Evolutionary conservation across 176 grass and related monocot species (phyloP).

Genomic region (Eremochloa ophiuroides): DNA sequence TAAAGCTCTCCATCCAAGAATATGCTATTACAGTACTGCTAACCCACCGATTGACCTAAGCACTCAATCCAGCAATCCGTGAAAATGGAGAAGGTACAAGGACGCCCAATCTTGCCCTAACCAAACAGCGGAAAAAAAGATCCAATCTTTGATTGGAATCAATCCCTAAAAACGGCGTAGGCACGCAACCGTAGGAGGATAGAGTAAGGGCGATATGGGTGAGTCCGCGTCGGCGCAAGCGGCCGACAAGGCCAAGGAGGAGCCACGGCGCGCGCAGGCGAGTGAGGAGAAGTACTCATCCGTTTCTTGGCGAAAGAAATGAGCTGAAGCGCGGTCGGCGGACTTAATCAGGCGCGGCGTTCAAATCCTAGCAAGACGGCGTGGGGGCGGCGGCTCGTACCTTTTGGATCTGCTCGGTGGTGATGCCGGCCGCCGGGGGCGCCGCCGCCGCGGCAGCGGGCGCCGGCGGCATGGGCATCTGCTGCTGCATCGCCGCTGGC

Average conservation of each 20-base stretch:
- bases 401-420: conserved; percentile 98
- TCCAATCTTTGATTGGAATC: background rate
- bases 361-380: conserved; percentile 30
- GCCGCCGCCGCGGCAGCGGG: conserved; percentile 28
- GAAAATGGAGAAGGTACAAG: background rate
- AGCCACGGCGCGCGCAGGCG: background rate
- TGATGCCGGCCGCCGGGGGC: conserved; percentile 55
- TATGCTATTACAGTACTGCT: background rate
- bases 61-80: background rate
- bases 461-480: conserved; percentile 46
- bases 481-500: conserved; percentile 66
- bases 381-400: background rate
- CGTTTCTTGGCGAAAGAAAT: background rate
- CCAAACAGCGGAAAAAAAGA: background rate
- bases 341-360: background rate
- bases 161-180: background rate
- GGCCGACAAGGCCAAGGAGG: background rate
- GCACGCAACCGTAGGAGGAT: background rate
- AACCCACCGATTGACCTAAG: background rate
- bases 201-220: background rate
- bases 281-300: background rate
- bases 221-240: background rate
- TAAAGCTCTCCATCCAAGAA: background rate
- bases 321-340: background rate
- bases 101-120: background rate